Evolutionary conservation across 1,139 yeast genomes (phyloP), one percentile per base, ranked within the genome.

Genomic region (Scheffersomyces titani): DNA sequence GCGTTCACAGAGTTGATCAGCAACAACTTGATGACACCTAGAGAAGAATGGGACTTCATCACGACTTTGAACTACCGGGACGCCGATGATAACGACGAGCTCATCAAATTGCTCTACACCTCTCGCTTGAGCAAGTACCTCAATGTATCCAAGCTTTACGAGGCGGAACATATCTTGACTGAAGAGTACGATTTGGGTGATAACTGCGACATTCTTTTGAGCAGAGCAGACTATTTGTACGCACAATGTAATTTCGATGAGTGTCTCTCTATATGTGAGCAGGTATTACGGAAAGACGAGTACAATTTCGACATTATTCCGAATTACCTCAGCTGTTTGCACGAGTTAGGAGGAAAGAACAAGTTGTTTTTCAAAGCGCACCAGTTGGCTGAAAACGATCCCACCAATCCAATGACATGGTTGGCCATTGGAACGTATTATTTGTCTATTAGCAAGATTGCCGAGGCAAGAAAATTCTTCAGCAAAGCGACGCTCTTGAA

Each of bases 351-450:
- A 1, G 92, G 90, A 0, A 87, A 87, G 62, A 92, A 92, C 71
- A 90, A 89, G 70, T 76, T 96, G 40, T 94, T 92, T 67, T 74
- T 90, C 45, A 76, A 89, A 52, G 89, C 98, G 0, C 98, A 94
- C 68, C 92, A 89, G 64, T 76, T 94, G 59, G 97, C 97, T 0
- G 97, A 92, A 62, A 82, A 84, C 57, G 90, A 90, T 62, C 97
- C 99, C 0, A 86, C 87, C 50, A 87, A 86, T 64, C 88, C 97
- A 3, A 85, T 90, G 56, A 88, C 98, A 0, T 94, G 98, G 98
- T 81, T 92, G 57, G 92, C 98, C 0, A 92, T 94, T 30, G 99
- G 97, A 1, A 87, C 91, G 1, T 94, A 96, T 72, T 94, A 96
- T 70, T 77, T 93, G 62, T 81, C 93, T 3, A 87, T 90, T 11